Percentiles rank a stretch among this genome's conserved stretches.
Conservation (phyloP, 1,284 basidiomycete genomes). For the Anthracocystis walkeri region DNA sequence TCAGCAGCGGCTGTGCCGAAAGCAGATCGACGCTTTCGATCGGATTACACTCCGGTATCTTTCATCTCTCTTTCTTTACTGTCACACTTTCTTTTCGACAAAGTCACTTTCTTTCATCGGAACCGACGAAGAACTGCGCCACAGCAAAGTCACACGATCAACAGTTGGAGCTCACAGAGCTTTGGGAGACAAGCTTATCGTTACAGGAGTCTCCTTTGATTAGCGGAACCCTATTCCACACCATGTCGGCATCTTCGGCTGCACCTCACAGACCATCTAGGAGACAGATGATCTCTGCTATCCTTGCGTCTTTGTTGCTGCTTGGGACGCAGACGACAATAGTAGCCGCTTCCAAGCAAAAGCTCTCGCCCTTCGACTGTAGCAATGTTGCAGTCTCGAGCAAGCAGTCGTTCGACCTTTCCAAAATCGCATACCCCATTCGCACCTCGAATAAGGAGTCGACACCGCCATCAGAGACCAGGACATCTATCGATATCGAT, state of each 20-base stretch:
- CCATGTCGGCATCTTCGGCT: slow-evolving; percentile 13
- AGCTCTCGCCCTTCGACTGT: slow-evolving; percentile 50
- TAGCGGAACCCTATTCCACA: not conserved
- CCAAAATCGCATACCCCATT: slow-evolving; percentile 48
- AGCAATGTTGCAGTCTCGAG: slow-evolving; percentile 37
- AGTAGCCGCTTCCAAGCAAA: slow-evolving; percentile 30
- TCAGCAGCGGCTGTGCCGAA: not conserved
- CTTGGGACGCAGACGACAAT: slow-evolving; percentile 11
- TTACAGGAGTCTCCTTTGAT: slow-evolving; percentile 7
- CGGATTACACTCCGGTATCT: not conserved
- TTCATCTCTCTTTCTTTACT: not conserved
- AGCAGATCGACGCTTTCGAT: slow-evolving; percentile 3
- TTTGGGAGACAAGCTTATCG: not conserved
- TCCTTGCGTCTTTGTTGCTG: slow-evolving; percentile 22
- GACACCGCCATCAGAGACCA: slow-evolving; percentile 48
- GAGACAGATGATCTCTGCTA: slow-evolving; percentile 4
- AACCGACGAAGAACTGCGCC: too few species aligned
- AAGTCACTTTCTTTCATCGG: not conserved
- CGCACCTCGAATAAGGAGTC: slow-evolving; percentile 41
- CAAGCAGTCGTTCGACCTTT: slow-evolving; percentile 44
- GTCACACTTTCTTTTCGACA: not conserved
- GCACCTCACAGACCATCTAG: slow-evolving; percentile 9
- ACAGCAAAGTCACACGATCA: not conserved
- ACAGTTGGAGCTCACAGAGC: not conserved
- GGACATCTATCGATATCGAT: slow-evolving; percentile 47